These are phyloP conservation scores for apple (Malus domestica) DNA, from an alignment of 306 rosid genomes.

Conservation along the genomic window ASM211411v1 NC_041802.1:6715001-6715500, in stretches of 20 bases:
- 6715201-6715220: constrained; percentile 33
- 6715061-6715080: constrained; percentile 9
- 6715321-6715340: constrained; percentile 50
- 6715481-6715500: constrained; percentile 62
- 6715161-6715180: constrained; percentile 20
- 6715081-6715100: constrained; percentile 6
- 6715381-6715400: constrained; percentile 29
- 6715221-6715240: constrained; percentile 9
- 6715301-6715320: neutral
- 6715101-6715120: constrained; percentile 41
- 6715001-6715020: constrained; percentile 4
- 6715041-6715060: constrained; percentile 42
- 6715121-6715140: neutral
- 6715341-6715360: constrained; percentile 29
- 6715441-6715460: constrained; percentile 65
- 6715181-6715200: constrained; percentile 45
- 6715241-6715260: constrained; percentile 2
- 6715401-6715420: constrained; percentile 13
- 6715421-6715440: constrained; percentile 26
- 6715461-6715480: constrained; percentile 52
- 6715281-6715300: constrained; percentile 17
- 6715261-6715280: neutral
- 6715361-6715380: constrained; percentile 43
- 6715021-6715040: constrained; percentile 33
- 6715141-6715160: constrained; percentile 11